Evolutionary conservation across 1,284 basidiomycete genomes (phyloP).

Genomic region (Tilletia setariae): DNA sequence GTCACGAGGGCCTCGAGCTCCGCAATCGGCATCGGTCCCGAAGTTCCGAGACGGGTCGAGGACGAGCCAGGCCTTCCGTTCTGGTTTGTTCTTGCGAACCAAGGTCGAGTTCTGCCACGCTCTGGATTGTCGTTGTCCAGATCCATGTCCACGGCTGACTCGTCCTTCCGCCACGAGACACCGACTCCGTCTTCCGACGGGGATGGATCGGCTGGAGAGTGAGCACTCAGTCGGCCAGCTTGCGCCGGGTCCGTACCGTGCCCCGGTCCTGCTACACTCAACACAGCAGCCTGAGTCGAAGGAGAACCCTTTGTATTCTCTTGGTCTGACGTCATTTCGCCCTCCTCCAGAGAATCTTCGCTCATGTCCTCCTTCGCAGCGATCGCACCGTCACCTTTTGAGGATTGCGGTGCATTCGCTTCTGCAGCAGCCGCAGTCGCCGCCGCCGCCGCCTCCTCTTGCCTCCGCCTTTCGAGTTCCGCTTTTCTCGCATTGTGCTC

Average conservation of each 20-base stretch:
- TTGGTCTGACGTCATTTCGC: conserved; percentile 8
- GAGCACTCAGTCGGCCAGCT: too few relatives aligned
- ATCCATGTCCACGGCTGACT: not conserved
- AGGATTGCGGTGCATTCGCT: not conserved
- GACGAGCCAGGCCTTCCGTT: not conserved
- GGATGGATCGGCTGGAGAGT: too few relatives aligned
- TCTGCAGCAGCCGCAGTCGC: not conserved
- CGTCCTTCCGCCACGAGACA: not conserved
- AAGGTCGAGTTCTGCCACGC: too few relatives aligned
- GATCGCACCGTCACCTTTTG: too few relatives aligned
- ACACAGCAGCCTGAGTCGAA: not conserved
- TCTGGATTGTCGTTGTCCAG: not conserved
- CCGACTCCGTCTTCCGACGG: too few relatives aligned
- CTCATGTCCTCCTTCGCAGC: conserved; percentile 16
- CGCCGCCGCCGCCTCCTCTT: not conserved
- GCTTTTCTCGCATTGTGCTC: not conserved
- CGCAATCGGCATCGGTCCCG: not conserved
- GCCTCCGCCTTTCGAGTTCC: not conserved
- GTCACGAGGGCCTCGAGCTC: conserved; percentile 4
- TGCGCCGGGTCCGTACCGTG: not conserved
- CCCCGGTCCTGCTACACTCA: not conserved
- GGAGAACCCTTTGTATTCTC: not conserved
- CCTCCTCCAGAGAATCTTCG: conserved; percentile 2
- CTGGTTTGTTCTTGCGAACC: too few relatives aligned
- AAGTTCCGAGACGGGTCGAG: not conserved